These are phyloP conservation scores for Calonectria pseudoreteaudii DNA, from an alignment of 2,329 filamentous ascomycete genomes.

Conservation along the genomic window DNA sequence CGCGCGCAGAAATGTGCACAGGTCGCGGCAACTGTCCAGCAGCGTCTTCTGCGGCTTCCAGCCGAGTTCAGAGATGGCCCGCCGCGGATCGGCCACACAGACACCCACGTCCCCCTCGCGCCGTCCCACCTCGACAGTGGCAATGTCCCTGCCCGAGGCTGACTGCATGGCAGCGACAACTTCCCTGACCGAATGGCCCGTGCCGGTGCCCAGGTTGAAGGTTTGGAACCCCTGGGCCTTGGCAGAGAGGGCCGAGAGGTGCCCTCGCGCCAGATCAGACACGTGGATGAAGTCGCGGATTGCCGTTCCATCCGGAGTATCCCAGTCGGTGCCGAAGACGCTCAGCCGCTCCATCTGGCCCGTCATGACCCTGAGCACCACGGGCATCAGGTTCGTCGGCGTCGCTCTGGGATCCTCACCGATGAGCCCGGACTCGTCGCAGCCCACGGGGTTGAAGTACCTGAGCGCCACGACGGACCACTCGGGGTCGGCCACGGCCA, in stretches of 20 bases:
- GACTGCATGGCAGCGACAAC: slow-evolving; percentile 54
- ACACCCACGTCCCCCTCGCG: slow-evolving; percentile 57
- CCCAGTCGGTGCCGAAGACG: slow-evolving; percentile 73
- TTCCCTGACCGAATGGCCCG: slow-evolving; percentile 56
- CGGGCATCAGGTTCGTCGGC: slow-evolving; percentile 73
- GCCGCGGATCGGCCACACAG: slow-evolving; percentile 55
- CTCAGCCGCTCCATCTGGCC: slow-evolving; percentile 63
- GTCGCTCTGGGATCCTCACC: slow-evolving; percentile 71
- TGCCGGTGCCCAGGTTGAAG: slow-evolving; percentile 60
- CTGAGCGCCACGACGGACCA: slow-evolving; percentile 73
- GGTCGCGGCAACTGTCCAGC: slow-evolving; percentile 29
- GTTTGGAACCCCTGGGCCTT: slow-evolving; percentile 49
- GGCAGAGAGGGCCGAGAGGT: slow-evolving; percentile 67
- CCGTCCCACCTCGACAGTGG: slow-evolving; percentile 48
- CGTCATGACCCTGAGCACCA: slow-evolving; percentile 70
- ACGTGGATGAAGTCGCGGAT: slow-evolving; percentile 77
- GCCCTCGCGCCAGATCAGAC: slow-evolving; percentile 71
- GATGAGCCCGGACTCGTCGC: slow-evolving; percentile 71
- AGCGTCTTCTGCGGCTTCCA: slow-evolving; percentile 47
- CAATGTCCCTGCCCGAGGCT: slow-evolving; percentile 50
- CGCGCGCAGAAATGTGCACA: slow-evolving; percentile 26
- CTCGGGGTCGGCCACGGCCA: slow-evolving; percentile 67
- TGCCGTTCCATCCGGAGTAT: slow-evolving; percentile 72
- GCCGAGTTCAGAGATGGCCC: slow-evolving; percentile 55
- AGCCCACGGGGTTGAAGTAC: slow-evolving; percentile 77